These are phyloP conservation scores for Colletotrichum melonis DNA, from an alignment of 2,329 filamentous ascomycete genomes.

Conservation along the genomic window DNA sequence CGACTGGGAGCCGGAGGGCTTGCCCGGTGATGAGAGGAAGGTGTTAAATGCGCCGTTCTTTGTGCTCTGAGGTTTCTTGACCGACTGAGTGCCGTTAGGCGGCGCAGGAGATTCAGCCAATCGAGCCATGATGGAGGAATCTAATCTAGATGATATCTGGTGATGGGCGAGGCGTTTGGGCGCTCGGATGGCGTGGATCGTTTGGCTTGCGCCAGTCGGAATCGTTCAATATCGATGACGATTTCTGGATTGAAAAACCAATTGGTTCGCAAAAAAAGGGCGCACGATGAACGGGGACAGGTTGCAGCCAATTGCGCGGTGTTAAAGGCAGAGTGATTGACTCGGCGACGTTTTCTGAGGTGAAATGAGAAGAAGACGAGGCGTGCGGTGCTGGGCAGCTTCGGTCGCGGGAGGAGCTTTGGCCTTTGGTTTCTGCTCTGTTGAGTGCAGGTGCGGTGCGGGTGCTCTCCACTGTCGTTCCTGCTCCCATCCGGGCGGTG, in stretches of 20 bases:
- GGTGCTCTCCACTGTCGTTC: background rate
- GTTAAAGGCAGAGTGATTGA: background rate
- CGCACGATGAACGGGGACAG: background rate
- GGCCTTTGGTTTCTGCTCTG: slow-evolving; percentile 9
- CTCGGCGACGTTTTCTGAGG: slow-evolving; percentile 1
- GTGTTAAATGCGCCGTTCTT: slow-evolving; percentile 17
- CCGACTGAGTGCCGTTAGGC: slow-evolving; percentile 10
- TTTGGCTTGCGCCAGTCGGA: slow-evolving; percentile 12
- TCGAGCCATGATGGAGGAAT: slow-evolving; percentile 7
- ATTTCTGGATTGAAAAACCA: background rate
- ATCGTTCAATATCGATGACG: background rate
- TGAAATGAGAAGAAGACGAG: background rate
- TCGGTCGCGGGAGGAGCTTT: slow-evolving; percentile 25
- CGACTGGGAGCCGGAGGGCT: slow-evolving; percentile 21
- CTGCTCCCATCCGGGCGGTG: background rate
- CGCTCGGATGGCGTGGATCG: slow-evolving; percentile 8
- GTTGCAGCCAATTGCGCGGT: background rate
- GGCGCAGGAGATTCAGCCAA: slow-evolving; percentile 12
- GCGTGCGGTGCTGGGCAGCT: slow-evolving; percentile 4
- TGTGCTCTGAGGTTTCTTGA: slow-evolving; percentile 7
- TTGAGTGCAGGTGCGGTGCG: background rate
- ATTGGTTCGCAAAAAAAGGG: background rate
- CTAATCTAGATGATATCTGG: background rate
- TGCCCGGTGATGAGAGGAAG: slow-evolving; percentile 25
- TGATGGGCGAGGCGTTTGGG: slow-evolving; percentile 9